Percentiles rank a stretch among this genome's conserved stretches.
These are phyloP conservation scores for Raphanus hybrid DNA, from an alignment of 441 rosid genomes.

Conservation along the genomic window DNA sequence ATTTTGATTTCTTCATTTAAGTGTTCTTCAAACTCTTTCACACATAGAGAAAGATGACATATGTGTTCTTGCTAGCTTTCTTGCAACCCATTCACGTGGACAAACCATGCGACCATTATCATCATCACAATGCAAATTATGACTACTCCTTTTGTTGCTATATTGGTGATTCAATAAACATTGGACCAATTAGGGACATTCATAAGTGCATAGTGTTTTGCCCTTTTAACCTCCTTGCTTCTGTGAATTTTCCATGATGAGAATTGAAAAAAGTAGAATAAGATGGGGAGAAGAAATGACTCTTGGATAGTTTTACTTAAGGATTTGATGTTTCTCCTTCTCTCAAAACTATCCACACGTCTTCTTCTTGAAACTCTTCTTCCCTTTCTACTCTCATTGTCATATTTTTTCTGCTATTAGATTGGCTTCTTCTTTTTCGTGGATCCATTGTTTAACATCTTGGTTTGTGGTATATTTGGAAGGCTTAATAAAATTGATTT, in stretches of 20 bases:
- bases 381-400: slow-evolving; percentile 41
- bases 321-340: slow-evolving; percentile 57
- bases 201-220: no score
- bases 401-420: slow-evolving; percentile 30
- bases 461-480: no score
- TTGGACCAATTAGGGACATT: no score
- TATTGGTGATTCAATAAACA: no score
- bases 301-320: slow-evolving; percentile 43
- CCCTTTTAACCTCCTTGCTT: no score
- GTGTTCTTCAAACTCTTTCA: slow-evolving; percentile 96
- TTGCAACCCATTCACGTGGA: slow-evolving; percentile 96
- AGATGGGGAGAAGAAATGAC: slow-evolving; percentile 40
- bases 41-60: slow-evolving; percentile 88
- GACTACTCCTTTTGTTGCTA: no score
- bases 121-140: slow-evolving; percentile 2
- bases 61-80: slow-evolving; percentile 73
- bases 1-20: slow-evolving; percentile 66
- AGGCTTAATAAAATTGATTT: no score
- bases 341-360: slow-evolving; percentile 36
- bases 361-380: slow-evolving; percentile 65
- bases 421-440: slow-evolving; percentile 34
- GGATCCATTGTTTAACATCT: slow-evolving; percentile 26
- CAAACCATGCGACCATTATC: slow-evolving; percentile 66
- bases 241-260: slow-evolving; percentile 59
- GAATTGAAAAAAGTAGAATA: not conserved